Base-by-base conservation (phyloP, 139 green algal species). In the Chlamydomonas incerta region DNA sequence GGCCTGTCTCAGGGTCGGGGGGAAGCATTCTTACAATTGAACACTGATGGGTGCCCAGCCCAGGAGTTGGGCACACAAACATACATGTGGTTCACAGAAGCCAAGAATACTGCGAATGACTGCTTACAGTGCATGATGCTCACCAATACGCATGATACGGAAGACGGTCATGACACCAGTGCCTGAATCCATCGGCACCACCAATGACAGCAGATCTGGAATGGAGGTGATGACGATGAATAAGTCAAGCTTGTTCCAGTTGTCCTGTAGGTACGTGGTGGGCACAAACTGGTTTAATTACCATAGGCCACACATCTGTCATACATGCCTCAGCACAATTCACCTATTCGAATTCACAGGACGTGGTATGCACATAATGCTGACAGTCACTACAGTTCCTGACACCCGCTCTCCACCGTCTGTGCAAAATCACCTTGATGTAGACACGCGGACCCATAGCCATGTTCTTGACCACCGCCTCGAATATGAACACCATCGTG, bases 181-280 rank as follows among this genome's bases (percentile, higher is more conserved):
- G 71, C 62, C 63, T 29, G 72, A 71, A 37, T 60, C 70, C 57
- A 80, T 37, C 37, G 82, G 71, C 82, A 74, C 60, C 71, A 87
- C 72, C 71, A 74, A 15, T 21, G 70, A 80, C 60, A 87, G 29
- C 82, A 90, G 81, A 50, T 92, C 84, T 26, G 89, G 76, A 11
- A 92, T 76, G 41, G 84, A 90, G 28, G 91, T 76, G 33, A 90
- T 4, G n/a, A 93, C 85, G 75, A 95, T 88, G 70, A 90, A 88
- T 50, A 91, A 74, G 83, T 95, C 92, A 14, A 93, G 85, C 58
- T 93, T 84, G 83, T 95, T 95, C 88, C 88, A 92, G 60, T 77
- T 57, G 82, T 87, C 74, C 75, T 83, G 75, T 13, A 37, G 35
- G 35, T 1, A 34, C 1, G 74, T 33, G 34, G 20, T 35, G 60